Base-by-base conservation (phyloP, 2,329 filamentous ascomycete species). In the Fusarium virguliforme region DNA sequence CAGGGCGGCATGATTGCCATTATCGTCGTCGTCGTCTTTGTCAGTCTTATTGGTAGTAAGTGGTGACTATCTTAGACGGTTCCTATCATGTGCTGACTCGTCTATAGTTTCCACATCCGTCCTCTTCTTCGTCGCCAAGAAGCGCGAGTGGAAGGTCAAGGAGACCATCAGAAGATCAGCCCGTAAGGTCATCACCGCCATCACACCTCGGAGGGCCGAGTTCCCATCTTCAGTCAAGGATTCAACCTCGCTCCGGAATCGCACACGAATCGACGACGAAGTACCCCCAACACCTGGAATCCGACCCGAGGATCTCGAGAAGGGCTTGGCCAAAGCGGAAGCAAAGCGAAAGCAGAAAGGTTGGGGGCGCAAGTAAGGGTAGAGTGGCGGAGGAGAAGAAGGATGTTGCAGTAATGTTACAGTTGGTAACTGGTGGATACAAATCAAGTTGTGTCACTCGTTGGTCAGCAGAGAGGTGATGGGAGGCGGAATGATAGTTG, bases 121-220 rank as follows among this genome's bases (percentile, higher is more conserved):
- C 3, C 88, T 96, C 30, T 97, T 92, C 83, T 94, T 91, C 79
- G 79, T 95, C 38, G 92, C 94, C 61, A 96, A 96, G 85, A 94
- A 94, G 83, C 89, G 91, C 51, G 92, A 95, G 80, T 96, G 94
- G 94, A 92, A 90, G 72, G 85, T 96, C 72, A 89, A 90, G 64
- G 89, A 93, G 77, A 92, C 86, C 32, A 85, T 97, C 63, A 88
- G 91, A 61, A 89, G 88, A 70, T 94, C 92, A 2, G 89, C 89
- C 34, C 86, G 85, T 68, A 89, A 85, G 75, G 88, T 91, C 30
- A 88, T 87, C 46, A 87, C 85, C 4, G 89, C 86, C 6, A 83
- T 91, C 61, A 91, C 89, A n/a, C 89, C 89, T 6, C 83, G 89
- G 53, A 84, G 89, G 62, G 81, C 85, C 62, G 88, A 90, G 72